A percentile compares a stretch with the other conserved stretches of the same genome.
Evolutionary conservation across 345 rosid species (phyloP).

Genomic region (Arabidopsis arenosa): DNA sequence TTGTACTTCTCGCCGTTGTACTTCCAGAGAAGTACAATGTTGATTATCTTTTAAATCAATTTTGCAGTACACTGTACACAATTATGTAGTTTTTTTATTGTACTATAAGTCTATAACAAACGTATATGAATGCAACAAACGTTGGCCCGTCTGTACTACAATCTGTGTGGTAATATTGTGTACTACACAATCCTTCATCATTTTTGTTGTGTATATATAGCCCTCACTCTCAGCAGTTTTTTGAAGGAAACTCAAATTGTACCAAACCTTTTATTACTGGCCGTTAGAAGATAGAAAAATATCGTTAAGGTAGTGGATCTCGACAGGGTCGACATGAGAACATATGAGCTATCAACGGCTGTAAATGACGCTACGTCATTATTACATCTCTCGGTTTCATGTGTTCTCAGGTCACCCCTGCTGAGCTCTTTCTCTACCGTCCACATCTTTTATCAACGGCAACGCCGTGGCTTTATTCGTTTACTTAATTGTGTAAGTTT

Average conservation of each 20-base stretch:
- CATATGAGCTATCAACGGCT: slow-evolving; percentile 32
- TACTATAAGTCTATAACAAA: slow-evolving; percentile 14
- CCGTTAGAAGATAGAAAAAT: neutral
- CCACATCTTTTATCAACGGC: neutral
- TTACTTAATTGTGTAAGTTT: slow-evolving; percentile 33
- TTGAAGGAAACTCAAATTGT: neutral
- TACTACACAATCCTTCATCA: slow-evolving; percentile 23
- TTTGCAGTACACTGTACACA: slow-evolving; percentile 40
- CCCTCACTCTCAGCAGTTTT: neutral
- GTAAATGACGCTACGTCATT: slow-evolving; percentile 32
- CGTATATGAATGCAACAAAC: slow-evolving; percentile 27
- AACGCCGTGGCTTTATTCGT: slow-evolving; percentile 10
- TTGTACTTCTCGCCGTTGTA: slow-evolving; percentile 25
- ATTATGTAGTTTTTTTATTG: slow-evolving; percentile 1
- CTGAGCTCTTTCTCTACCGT: slow-evolving; percentile 43
- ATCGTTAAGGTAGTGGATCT: slow-evolving; percentile 38
- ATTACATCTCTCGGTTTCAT: slow-evolving; percentile 11
- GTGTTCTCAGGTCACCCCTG: slow-evolving; percentile 54
- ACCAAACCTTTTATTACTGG: neutral
- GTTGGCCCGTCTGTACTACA: slow-evolving; percentile 32
- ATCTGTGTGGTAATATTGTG: slow-evolving; percentile 2
- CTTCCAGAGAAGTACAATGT: slow-evolving; percentile 34
- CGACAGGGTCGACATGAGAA: slow-evolving; percentile 47
- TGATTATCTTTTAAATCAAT: neutral
- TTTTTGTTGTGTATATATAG: slow-evolving; percentile 22